Conservation (phyloP, 805 yeast genomes). For the Zygoascus flipseniorum region DNA sequence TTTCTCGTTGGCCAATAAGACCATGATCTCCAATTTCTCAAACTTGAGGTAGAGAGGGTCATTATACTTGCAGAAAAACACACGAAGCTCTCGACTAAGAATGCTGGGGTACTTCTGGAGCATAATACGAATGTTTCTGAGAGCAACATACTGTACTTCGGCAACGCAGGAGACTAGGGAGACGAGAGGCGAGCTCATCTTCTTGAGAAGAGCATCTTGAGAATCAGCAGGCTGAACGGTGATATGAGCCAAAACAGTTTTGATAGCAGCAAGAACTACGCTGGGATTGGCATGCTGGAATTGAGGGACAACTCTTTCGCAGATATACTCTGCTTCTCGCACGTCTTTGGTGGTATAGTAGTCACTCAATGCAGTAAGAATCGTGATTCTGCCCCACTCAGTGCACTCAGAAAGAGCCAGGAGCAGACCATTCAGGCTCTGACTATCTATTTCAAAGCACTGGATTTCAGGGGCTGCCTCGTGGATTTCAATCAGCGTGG, state of each 20-base stretch:
- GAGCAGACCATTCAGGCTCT: constrained; percentile 47
- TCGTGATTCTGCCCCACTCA: constrained; percentile 96
- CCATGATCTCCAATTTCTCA: constrained; percentile 85
- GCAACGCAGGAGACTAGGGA: constrained; percentile 83
- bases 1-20: constrained; percentile 57
- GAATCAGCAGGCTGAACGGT: constrained; percentile 30
- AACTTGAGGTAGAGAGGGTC: constrained; percentile 92
- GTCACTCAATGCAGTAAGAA: constrained; percentile 71
- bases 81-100: constrained; percentile 70
- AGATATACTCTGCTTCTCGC: constrained; percentile 71
- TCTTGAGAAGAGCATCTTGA: constrained; percentile 44
- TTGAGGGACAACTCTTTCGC: constrained; percentile 89
- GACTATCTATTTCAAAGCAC: constrained; percentile 35
- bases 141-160: constrained; percentile 89
- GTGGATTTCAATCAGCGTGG: constrained; percentile 76
- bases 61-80: constrained; percentile 81
- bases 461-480: constrained; percentile 51
- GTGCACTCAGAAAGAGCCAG: constrained; percentile 92
- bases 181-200: constrained; percentile 77
- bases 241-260: constrained; percentile 63
- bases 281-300: constrained; percentile 95
- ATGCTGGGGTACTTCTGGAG: constrained; percentile 81
- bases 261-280: constrained; percentile 79
- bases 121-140: constrained; percentile 82
- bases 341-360: constrained; percentile 53